These are phyloP conservation scores for Rhodomyrtus tomentosa DNA, from an alignment of 345 rosid genomes.

Conservation along the genomic window DNA sequence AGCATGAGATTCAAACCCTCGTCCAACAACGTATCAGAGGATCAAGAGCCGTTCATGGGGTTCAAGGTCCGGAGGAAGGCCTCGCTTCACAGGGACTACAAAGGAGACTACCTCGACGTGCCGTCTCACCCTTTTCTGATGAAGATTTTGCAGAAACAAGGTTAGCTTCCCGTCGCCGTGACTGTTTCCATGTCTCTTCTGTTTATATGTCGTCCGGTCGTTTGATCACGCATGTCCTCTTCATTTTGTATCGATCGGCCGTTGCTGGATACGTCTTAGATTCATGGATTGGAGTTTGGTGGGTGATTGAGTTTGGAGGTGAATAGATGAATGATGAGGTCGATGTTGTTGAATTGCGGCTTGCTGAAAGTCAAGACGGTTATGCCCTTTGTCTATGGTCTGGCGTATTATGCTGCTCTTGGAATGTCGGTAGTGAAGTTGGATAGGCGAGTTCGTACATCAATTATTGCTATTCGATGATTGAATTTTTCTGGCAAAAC, in stretches of 20 bases:
- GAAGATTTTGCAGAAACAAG: conserved; percentile 80
- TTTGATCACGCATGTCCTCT: background rate
- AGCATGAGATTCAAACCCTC: conserved; percentile 19
- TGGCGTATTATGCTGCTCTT: background rate
- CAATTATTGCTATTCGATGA: background rate
- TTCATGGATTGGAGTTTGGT: background rate
- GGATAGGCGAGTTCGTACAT: background rate
- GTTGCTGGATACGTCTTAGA: background rate
- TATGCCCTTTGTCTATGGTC: background rate
- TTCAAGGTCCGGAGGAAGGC: conserved; percentile 72
- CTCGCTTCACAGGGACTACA: conserved; percentile 61
- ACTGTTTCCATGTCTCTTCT: background rate
- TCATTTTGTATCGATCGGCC: background rate
- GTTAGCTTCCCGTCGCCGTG: conserved; percentile 11
- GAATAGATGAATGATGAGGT: background rate
- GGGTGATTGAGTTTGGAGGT: background rate
- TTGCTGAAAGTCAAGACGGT: background rate
- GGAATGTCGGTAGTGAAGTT: background rate
- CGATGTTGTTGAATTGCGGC: background rate
- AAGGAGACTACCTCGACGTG: conserved; percentile 85
- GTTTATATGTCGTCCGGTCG: background rate
- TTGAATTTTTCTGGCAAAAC: background rate
- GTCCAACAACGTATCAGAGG: conserved; percentile 41
- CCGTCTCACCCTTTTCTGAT: conserved; percentile 52
- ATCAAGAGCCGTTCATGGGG: conserved; percentile 85